These are phyloP conservation scores for Boletus bicolor DNA, from an alignment of 768 basidiomycete species.

Conservation along the genomic window DNA sequence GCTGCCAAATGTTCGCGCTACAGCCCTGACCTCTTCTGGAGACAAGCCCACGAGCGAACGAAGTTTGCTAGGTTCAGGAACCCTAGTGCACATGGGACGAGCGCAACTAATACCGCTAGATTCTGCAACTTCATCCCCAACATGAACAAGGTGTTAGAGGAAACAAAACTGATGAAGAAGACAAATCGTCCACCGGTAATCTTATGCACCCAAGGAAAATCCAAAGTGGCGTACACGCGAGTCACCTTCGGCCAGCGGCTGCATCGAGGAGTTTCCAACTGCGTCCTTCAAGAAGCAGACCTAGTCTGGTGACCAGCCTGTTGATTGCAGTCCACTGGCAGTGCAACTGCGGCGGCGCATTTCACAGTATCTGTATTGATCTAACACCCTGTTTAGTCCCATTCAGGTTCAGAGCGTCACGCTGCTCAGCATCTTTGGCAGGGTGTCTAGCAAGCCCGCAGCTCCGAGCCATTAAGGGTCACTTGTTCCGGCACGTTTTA, in stretches of 20 bases:
- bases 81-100: slow-evolving; percentile 8
- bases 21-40: slow-evolving; percentile 8
- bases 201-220: background rate
- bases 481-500: background rate
- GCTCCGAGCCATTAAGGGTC: background rate
- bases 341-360: background rate
- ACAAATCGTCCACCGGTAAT: background rate
- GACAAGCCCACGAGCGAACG: slow-evolving; percentile 22
- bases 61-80: slow-evolving; percentile 17
- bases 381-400: background rate
- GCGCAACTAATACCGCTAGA: background rate
- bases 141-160: background rate
- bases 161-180: background rate
- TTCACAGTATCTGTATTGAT: background rate
- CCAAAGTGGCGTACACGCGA: background rate
- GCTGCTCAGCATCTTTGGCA: background rate
- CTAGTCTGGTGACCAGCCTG: background rate
- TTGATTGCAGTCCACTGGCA: background rate
- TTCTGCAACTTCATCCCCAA: slow-evolving; percentile 9
- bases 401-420: background rate
- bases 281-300: no score
- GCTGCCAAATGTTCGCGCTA: slow-evolving; percentile 9
- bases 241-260: background rate
- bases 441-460: background rate
- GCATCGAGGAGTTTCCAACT: no score